A percentile compares a stretch with the other conserved stretches of the same genome.
These are phyloP conservation scores for Boletales sp. DNA, from an alignment of 768 basidiomycete species.

Conservation along the genomic window DNA sequence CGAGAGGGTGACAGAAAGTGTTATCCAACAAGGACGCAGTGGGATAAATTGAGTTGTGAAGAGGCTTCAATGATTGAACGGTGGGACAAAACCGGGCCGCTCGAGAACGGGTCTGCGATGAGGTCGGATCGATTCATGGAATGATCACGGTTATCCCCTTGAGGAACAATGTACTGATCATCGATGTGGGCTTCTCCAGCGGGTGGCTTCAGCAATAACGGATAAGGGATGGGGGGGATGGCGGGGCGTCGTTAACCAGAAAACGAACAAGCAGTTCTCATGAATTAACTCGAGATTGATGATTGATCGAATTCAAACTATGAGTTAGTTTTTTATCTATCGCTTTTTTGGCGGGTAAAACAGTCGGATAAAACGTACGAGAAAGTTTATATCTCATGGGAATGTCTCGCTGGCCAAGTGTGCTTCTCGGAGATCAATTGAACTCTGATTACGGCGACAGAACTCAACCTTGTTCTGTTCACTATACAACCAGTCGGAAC, in stretches of 20 bases:
- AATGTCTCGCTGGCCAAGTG: too few species aligned
- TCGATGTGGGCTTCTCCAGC: not conserved
- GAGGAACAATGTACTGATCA: conserved; percentile 10
- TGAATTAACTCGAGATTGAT: not conserved
- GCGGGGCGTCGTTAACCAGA: not conserved
- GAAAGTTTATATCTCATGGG: not conserved
- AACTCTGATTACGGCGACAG: not conserved
- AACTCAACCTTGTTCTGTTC: conserved; percentile 5
- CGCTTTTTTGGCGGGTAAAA: too few species aligned
- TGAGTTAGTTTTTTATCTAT: too few species aligned
- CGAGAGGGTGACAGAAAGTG: too few species aligned
- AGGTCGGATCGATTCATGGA: conserved; percentile 19
- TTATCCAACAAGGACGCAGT: not conserved
- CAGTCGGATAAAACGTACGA: too few species aligned
- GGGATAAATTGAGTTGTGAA: conserved; percentile 4
- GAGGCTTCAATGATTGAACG: too few species aligned
- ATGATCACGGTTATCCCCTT: conserved; percentile 10
- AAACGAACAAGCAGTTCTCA: not conserved
- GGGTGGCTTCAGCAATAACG: conserved; percentile 1
- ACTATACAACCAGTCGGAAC: not conserved
- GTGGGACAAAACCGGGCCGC: not conserved
- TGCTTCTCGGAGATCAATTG: not conserved
- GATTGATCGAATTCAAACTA: not conserved
- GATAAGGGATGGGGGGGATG: not conserved
- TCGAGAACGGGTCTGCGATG: conserved; percentile 11